Base-by-base conservation (phyloP, 129 eudicot genomes). In the Flaveria robusta region DNA sequence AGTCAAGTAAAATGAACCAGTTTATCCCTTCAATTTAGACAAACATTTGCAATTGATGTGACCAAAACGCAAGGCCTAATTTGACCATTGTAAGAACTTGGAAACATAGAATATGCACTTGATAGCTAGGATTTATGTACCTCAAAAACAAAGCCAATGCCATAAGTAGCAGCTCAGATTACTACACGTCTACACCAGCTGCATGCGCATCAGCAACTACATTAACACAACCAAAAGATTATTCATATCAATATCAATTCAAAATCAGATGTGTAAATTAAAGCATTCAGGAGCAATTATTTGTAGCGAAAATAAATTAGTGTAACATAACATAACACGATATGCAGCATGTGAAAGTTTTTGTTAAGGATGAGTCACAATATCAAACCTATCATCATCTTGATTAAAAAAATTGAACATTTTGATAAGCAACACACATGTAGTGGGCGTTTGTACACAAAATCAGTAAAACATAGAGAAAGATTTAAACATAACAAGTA, bases 91-190 rank as follows among this genome's bases (percentile, higher is more conserved):
- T 55, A 19, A 7, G 63, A 55, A 20, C 63, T 22, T 55, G 63
- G 27, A 55, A 55, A 20, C 63, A 55, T 8, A 55, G 9, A 18
- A 1, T 20, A 20, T 20, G 27, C 63, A 55, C 63, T 19, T 55
- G 29, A 22, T 20, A 27, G 13, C 26, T 55, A 20, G 20, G 16
- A 55, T 55, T 55, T 20, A 20, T 55, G 63, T 55, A 19, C 63
- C 63, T 55, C 27, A 55, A 8, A 55, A 55, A 55, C 63, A 55
- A 55, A 55, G 63, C 27, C 27, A 55, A 9, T 55, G 63, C 26
- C 63, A 55, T 20, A 55, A 55, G 63, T 55, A 55, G 64, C 64
- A 56, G 15, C 64, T 15, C 6, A 0, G 22, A 7, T 19, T 5
- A 50, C 56, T 7, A 15, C n/a, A n/a, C n/a, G 20, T 10, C 46